Evolutionary conservation across 345 rosid genomes (phyloP).

Genomic region (Alliaria petiolata): DNA sequence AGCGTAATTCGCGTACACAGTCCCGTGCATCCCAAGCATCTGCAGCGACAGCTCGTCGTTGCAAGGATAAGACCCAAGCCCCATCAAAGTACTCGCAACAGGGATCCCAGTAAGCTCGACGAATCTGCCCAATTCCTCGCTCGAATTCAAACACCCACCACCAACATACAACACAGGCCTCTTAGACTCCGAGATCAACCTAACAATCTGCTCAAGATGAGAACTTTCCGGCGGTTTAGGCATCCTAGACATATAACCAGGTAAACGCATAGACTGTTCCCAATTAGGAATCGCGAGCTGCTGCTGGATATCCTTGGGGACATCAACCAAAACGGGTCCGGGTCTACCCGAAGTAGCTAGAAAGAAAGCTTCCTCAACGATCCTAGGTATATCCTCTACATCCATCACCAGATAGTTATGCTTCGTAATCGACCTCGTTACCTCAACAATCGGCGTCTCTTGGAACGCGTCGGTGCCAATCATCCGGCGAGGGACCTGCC

Average conservation of each 20-base stretch:
- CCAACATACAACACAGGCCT: conserved; percentile 95
- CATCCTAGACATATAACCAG: conserved; percentile 77
- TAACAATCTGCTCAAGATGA: conserved; percentile 74
- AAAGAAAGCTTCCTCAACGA: conserved; percentile 76
- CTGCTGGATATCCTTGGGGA: conserved; percentile 95
- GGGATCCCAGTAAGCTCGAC: conserved; percentile 89
- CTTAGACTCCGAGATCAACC: conserved; percentile 73
- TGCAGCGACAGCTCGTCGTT: conserved; percentile 64
- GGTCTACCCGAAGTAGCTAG: conserved; percentile 87
- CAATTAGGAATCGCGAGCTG: conserved; percentile 81
- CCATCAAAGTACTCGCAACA: conserved; percentile 98
- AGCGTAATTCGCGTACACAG: conserved; percentile 87
- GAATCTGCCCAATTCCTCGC: conserved; percentile 73
- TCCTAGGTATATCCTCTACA: conserved; percentile 86
- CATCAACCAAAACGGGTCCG: conserved; percentile 87
- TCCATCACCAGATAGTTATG: conserved; percentile 85
- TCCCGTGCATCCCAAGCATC: conserved; percentile 99
- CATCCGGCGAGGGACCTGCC: conserved; percentile 94
- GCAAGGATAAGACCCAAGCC: conserved; percentile 71
- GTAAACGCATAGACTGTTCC: conserved; percentile 52
- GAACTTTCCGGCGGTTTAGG: conserved; percentile 54
- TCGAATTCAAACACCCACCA: conserved; percentile 95
- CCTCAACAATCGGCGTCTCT: conserved; percentile 93
- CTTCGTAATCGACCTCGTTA: conserved; percentile 79
- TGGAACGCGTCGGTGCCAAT: conserved; percentile 94